Conservation (phyloP, 2,329 filamentous ascomycete species). For the Lecanicillium sp. region DNA sequence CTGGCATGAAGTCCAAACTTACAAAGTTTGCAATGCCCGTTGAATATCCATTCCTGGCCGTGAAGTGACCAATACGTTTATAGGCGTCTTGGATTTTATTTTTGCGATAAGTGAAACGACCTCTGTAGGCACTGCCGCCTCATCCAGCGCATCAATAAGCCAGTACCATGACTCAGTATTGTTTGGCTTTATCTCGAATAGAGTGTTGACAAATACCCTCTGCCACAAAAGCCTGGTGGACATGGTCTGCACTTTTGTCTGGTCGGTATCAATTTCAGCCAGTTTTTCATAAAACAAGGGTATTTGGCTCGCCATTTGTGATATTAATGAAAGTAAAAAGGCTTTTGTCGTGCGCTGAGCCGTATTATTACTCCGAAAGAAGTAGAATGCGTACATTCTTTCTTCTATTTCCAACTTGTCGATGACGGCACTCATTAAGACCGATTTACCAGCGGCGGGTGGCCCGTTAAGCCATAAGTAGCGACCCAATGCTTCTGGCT, state of each 20-base stretch:
- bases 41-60: not conserved
- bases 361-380: not conserved
- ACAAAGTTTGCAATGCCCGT: not conserved
- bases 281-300: conserved; percentile 1
- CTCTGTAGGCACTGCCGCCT: not conserved
- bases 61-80: not conserved
- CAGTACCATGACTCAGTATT: not conserved
- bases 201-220: not conserved
- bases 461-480: conserved; percentile 2
- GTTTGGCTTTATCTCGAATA: not conserved
- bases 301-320: not conserved
- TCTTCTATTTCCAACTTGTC: not conserved
- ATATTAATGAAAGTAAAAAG: not conserved
- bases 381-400: not conserved
- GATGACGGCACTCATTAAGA: not conserved
- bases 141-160: conserved; percentile 1
- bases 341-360: not conserved
- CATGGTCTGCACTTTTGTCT: not conserved
- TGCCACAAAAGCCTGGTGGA: not conserved
- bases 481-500: not conserved
- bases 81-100: not conserved
- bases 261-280: not conserved
- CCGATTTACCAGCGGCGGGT: conserved; percentile 1
- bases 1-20: not conserved
- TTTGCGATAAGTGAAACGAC: not conserved